Base-by-base conservation (phyloP, 2,329 filamentous ascomycete genomes). In the Leptosphaerulina australis region DNA sequence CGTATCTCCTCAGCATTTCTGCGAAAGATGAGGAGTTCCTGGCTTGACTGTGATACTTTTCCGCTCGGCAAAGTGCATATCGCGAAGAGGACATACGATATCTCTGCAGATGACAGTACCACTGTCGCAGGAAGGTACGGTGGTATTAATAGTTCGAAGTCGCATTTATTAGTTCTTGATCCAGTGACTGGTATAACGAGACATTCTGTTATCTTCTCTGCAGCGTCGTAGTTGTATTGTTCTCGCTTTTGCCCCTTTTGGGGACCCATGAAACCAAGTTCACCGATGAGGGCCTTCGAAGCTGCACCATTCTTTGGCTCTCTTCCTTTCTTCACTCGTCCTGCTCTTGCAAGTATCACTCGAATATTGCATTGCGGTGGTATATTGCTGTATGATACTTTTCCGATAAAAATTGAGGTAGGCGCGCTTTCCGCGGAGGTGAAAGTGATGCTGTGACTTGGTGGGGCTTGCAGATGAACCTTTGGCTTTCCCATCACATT, bases 261-360 rank as follows among this genome's bases (percentile, higher is more conserved):
- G 4, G 43, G 14, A 28, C 49, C 37, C 41, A 38, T 25, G 17
- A 53, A 37, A 4, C 50, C 41, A 21, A 51, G 36, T 21, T 51
- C 48, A 11, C 48, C 34, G 31, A 51, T 9, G 8, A 51, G n/a
- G 4, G 17, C 28, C 6, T 37, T 51, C 4, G 48, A 46, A 2
- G 31, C 30, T 1, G 28, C n/a, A 1, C 24, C 37, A 24, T 24
- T 24, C 9, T 33, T 37, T 4, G 20, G 31, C 10, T 33, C 43
- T 25, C 33, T 37, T 1, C 17, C 14, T 18, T 4, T 10, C 12
- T 28, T 38, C 15, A 51, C 4, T 12, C 48, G 36, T 9, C 48
- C 48, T n/a, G 44, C 31, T 44, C 50, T 53, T 44, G 38, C 38
- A 24, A 53, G 39, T 18, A 28, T 44, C 10, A 53, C 33, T 5